Evolutionary conservation across 148 eudicot genomes (phyloP).

Genomic region (Mesembryanthemum crystallinum): DNA sequence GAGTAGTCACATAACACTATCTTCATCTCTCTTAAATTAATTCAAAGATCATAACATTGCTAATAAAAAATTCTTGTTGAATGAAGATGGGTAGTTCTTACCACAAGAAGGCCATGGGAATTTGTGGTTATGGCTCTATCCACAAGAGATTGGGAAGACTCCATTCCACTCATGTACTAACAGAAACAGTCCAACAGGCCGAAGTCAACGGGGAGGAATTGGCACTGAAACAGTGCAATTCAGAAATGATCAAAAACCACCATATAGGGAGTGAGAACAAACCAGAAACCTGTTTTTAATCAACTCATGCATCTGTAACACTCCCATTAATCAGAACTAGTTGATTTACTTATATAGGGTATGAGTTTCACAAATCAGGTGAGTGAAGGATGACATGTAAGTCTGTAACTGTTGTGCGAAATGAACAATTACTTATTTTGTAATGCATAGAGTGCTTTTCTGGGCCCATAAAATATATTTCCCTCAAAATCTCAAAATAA

Average conservation of each 20-base stretch:
- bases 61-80: neutral
- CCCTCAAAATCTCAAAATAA: no score
- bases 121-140: conserved; percentile 2
- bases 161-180: neutral
- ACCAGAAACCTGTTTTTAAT: neutral
- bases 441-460: no score
- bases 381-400: neutral
- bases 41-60: neutral
- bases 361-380: neutral
- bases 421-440: no score
- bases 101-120: conserved; percentile 24
- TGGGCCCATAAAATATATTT: no score
- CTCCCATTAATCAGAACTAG: neutral
- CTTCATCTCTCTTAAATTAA: neutral
- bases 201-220: neutral
- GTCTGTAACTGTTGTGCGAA: neutral
- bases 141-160: neutral
- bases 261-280: no score
- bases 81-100: conserved; percentile 29
- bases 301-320: neutral
- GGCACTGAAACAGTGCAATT: neutral
- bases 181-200: neutral
- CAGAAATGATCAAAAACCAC: neutral
- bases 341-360: neutral
- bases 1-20: neutral